Evolutionary conservation across 2,329 filamentous ascomycete genomes (phyloP).

Genomic region (Microdochium nivale): DNA sequence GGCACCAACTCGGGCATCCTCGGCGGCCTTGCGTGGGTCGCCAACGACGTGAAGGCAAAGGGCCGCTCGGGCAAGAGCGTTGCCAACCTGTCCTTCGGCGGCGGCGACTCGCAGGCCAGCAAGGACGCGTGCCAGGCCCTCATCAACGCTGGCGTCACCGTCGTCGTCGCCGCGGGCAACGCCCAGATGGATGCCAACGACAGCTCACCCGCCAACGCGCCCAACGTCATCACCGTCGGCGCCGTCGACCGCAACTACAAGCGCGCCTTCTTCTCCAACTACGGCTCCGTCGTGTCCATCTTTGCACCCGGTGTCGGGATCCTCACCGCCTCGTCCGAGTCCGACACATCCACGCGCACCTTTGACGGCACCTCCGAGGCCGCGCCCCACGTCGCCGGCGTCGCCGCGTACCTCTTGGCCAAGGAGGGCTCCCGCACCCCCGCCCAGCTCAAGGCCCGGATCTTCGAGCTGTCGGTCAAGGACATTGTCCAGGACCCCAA

Average conservation of each 20-base stretch:
- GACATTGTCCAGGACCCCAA: not conserved
- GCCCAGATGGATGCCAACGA: constrained; percentile 22
- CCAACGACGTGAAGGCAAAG: constrained; percentile 4
- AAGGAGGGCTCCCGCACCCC: not conserved
- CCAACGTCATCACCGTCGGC: constrained; percentile 35
- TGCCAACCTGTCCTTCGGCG: constrained; percentile 30
- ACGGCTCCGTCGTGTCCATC: not conserved
- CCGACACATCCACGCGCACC: not conserved
- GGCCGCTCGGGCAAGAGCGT: constrained; percentile 17
- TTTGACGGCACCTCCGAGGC: not conserved
- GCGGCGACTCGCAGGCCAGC: constrained; percentile 11
- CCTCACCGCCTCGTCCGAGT: not conserved
- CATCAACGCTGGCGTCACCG: not conserved
- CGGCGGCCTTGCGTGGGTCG: constrained; percentile 5
- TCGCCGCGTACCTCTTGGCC: not conserved
- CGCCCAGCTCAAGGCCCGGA: not conserved
- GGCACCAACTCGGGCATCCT: constrained; percentile 4
- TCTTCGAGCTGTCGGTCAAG: not conserved
- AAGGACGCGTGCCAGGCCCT: not conserved
- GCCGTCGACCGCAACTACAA: constrained; percentile 15
- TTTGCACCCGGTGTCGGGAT: not conserved
- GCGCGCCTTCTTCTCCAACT: not conserved
- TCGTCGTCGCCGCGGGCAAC: not conserved
- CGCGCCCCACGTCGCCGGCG: not conserved
- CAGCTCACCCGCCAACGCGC: constrained; percentile 35